phyloP scores from a whole-genome alignment of 768 basidiomycete species.

The Pisolithus tinctorius region DNA sequence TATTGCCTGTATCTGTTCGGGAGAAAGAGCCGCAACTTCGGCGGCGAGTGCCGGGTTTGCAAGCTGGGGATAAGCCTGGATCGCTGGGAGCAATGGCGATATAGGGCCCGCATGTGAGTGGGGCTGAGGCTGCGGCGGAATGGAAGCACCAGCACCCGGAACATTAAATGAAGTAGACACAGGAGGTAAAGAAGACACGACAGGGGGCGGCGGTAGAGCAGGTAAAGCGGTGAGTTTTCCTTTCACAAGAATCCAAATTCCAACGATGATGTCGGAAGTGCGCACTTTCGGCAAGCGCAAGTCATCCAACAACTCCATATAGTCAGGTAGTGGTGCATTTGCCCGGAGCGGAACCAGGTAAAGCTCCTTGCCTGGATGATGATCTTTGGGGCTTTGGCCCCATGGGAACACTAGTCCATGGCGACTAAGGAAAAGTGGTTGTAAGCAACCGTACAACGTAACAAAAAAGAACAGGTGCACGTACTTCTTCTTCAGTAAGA shows the following conservation, averaged over 20 bases:
- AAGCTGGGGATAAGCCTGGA: conserved; percentile 29
- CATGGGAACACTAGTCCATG: conserved; percentile 85
- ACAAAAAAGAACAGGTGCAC: conserved; percentile 20
- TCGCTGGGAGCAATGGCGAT: conserved; percentile 17
- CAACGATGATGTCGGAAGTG: conserved; percentile 61
- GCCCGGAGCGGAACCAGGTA: conserved; percentile 77
- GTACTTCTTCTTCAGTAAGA: conserved; percentile 67
- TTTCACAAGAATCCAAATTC: conserved; percentile 80
- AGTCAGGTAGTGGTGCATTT: conserved; percentile 69
- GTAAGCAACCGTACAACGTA: conserved; percentile 5
- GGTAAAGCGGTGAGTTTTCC: conserved; percentile 60
- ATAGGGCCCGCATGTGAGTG: conserved; percentile 8
- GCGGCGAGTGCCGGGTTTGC: conserved; percentile 53
- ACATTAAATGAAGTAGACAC: conserved; percentile 5
- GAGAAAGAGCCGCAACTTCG: conserved; percentile 67
- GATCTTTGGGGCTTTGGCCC: conserved; percentile 68
- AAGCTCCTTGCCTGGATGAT: conserved; percentile 75
- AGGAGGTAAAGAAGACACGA: conserved; percentile 12
- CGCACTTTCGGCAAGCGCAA: conserved; percentile 61
- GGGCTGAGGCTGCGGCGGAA: conserved; percentile 11
- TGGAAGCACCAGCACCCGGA: conserved; percentile 8
- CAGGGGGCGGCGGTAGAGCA: conserved; percentile 11
- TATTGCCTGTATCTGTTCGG: conserved; percentile 69
- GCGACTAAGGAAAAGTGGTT: conserved; percentile 43
- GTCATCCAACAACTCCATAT: conserved; percentile 75